phyloP scores from a whole-genome alignment of 2,329 filamentous ascomycete species.

The Colletotrichum shisoi region DNA sequence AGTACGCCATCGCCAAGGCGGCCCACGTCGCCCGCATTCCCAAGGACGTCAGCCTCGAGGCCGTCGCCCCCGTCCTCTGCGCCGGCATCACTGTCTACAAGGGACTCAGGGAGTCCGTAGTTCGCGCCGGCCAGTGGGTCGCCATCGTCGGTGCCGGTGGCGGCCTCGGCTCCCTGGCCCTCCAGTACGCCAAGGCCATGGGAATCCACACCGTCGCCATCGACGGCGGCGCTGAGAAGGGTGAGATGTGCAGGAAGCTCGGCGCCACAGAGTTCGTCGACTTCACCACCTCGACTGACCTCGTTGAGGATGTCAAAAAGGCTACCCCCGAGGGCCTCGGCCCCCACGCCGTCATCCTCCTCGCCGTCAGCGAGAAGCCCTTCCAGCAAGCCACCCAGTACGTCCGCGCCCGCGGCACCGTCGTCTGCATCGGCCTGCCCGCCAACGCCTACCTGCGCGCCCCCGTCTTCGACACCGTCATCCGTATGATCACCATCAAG shows the following conservation, averaged over 20 bases:
- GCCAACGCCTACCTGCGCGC: constrained; percentile 80
- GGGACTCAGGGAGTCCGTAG: constrained; percentile 84
- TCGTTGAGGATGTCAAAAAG: constrained; percentile 84
- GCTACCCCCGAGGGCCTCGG: constrained; percentile 82
- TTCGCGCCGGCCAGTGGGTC: constrained; percentile 76
- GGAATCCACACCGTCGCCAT: constrained; percentile 82
- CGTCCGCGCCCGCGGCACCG: constrained; percentile 80
- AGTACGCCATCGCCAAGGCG: constrained; percentile 84
- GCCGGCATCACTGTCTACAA: constrained; percentile 91
- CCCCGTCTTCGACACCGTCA: constrained; percentile 87
- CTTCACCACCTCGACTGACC: constrained; percentile 76
- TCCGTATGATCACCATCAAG: constrained; percentile 90
- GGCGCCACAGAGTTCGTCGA: constrained; percentile 81
- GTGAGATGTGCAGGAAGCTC: constrained; percentile 71
- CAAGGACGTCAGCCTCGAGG: constrained; percentile 77
- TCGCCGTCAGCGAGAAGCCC: constrained; percentile 87
- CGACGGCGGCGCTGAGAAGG: constrained; percentile 84
- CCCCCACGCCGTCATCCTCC: constrained; percentile 84
- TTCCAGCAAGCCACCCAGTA: constrained; percentile 95
- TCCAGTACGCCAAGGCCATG: constrained; percentile 93
- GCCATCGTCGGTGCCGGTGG: constrained; percentile 88
- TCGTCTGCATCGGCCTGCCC: constrained; percentile 90
- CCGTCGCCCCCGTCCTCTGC: constrained; percentile 81
- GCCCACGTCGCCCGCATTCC: constrained; percentile 84
- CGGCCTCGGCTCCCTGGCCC: constrained; percentile 78